Evolutionary conservation across 306 rosid genomes (phyloP), one percentile per base, ranked within the genome.

Genomic region (Luffa acutangula): DNA sequence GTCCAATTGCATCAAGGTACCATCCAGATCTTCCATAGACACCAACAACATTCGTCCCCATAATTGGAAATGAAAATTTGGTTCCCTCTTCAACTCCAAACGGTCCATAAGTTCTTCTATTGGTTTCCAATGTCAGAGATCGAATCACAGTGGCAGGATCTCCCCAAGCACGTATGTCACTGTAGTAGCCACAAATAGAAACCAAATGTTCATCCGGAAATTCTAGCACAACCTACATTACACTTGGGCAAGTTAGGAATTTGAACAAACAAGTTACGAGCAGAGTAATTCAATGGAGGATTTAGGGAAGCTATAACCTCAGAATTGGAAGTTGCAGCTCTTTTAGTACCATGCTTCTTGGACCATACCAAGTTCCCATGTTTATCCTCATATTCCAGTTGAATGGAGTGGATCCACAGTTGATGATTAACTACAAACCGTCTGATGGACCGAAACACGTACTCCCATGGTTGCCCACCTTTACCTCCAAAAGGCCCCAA

Each of bases 1-100:
- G 75, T 39, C 75, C 75, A n/a, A 69, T 69, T 4, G 76, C 36
- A 71, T 71, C 57, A 45, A 71, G 76, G 54, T 5, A 71, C 57
- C 15, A 25, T 45, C 56, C 76, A 71, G 76, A 45, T 20, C 56
- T 71, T 5, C 76, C 76, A 71, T 21, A 25, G 18, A 71, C 14
- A 31, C 76, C 76, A 13, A 71, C 54, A 11, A 71, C 25, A 6
- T 71, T 20, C 2, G 8, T 9, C 18, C 76, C 76, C 36, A 45
- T 13, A 20, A 45, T 6, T 71, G 56, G 56, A 4, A 46, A 9
- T 13, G 56, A 46, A 71, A 71, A 71, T 71, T 45, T 71, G 57
- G 57, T 71, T 71, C 76, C 76, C 13, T 71, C n/a, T 12, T 71
- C 76, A 71, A 46, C 56, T 18, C 76, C 76, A 45, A 20, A 71